phyloP scores from a whole-genome alignment of 2,329 filamentous ascomycete species.

The Fusarium globosum region DNA sequence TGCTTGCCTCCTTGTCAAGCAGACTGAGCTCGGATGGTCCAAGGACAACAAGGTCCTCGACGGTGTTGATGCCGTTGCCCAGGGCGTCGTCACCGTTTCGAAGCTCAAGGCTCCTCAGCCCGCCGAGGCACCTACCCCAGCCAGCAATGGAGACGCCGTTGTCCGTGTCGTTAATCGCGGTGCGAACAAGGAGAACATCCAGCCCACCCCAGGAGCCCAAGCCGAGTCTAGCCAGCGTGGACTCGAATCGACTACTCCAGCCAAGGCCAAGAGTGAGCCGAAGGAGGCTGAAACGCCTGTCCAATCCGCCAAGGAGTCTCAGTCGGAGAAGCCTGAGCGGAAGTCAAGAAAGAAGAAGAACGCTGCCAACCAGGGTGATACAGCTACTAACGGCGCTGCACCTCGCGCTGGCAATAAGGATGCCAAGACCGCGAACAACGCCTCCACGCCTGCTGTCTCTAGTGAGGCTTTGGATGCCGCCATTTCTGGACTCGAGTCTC shows the following conservation, averaged over 20 bases:
- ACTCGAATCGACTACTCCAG: conserved; percentile 48
- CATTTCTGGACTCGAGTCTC: conserved; percentile 64
- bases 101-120: conserved; percentile 70
- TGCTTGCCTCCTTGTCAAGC: conserved; percentile 87
- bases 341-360: conserved; percentile 75
- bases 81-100: conserved; percentile 78
- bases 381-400: conserved; percentile 55
- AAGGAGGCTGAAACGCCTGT: conserved; percentile 61
- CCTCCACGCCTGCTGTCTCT: conserved; percentile 48
- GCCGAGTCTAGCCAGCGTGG: conserved; percentile 47
- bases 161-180: conserved; percentile 51
- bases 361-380: conserved; percentile 57
- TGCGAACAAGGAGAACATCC: conserved; percentile 52
- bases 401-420: conserved; percentile 52
- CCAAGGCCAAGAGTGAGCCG: conserved; percentile 56
- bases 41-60: conserved; percentile 88
- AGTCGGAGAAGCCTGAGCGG: conserved; percentile 70
- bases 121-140: conserved; percentile 47
- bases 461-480: conserved; percentile 64
- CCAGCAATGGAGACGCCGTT: conserved; percentile 51
- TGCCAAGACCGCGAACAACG: conserved; percentile 47
- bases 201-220: conserved; percentile 40
- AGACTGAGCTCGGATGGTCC: conserved; percentile 91
- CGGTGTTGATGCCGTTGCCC: conserved; percentile 78
- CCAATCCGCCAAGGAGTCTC: conserved; percentile 53